These are phyloP conservation scores for Trypanosoma congolense DNA, from an alignment of 208 protist genomes.

Conservation along the genomic window DNA sequence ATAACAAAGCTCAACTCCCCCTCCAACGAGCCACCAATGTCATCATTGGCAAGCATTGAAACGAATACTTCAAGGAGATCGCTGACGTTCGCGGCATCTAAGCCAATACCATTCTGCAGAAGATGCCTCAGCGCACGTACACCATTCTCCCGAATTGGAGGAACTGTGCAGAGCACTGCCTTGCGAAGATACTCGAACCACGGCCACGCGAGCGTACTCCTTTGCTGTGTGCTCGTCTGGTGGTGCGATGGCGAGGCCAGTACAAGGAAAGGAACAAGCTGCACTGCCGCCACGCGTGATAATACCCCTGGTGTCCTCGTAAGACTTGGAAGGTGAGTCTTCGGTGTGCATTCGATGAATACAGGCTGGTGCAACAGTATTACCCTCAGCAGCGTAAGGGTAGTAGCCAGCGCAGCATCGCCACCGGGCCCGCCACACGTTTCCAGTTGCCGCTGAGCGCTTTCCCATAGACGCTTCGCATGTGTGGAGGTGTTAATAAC, in stretches of 20 bases:
- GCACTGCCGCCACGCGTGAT: conserved; percentile 35
- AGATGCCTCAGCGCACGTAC: conserved; percentile 15
- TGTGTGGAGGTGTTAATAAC: conserved; percentile 17
- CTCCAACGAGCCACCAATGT: conserved; percentile 19
- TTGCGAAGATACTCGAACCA: conserved; percentile 31
- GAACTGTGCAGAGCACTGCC: conserved; percentile 17
- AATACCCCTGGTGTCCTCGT: conserved; percentile 31
- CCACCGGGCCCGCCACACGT: conserved; percentile 6
- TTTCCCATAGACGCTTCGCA: conserved; percentile 25
- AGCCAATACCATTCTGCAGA: conserved; percentile 17
- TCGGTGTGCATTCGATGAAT: conserved; percentile 28
- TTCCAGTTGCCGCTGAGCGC: conserved; percentile 23
- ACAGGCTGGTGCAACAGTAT: conserved; percentile 32
- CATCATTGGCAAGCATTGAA: conserved; percentile 5
- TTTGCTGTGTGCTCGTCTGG: no score
- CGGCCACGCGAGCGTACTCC: conserved; percentile 3
- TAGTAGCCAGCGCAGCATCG: conserved; percentile 16
- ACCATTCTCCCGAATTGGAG: conserved; percentile 18
- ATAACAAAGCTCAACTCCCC: conserved; percentile 35
- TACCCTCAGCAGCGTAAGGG: conserved; percentile 41
- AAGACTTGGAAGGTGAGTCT: conserved; percentile 51
- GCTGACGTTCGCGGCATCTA: conserved; percentile 3
- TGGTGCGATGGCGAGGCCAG: no score
- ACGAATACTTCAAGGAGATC: conserved; percentile 22
- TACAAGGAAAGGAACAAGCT: conserved; percentile 27